Evolutionary conservation across 345 rosid genomes (phyloP), one percentile per base, ranked within the genome.

Genomic region (Hevea brasiliensis): DNA sequence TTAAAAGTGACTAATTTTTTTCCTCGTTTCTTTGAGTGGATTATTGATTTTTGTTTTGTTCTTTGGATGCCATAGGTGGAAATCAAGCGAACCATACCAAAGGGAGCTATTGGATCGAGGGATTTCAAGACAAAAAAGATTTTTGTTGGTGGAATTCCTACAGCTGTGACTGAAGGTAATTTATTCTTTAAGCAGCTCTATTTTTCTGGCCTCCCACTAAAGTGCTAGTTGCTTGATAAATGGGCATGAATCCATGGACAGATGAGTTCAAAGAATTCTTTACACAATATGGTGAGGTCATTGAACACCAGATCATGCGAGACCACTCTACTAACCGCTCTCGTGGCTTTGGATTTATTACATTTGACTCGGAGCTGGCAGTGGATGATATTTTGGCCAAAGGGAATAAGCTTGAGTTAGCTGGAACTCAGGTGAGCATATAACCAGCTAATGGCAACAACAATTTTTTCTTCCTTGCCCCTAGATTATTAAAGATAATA

Each of bases 121-220:
- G 97, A 88, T 80, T 81, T 95, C 50, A 91, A 87, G 77, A 92
- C 98, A 0, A 95, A 87, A 85, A 92, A 92, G 86, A 92, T 92
- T 72, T 92, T 92, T 82, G 89, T 94, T 57, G 98, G 98, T 71
- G 98, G 98, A 61, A 92, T 92, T 51, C 98, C 98, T 48, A 75
- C 94, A 0, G 42, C 86, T 27, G 85, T 90, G 54, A 87, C 93
- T 3, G 97, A 89, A 84, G 98, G 96, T 92, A 82, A 68, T 64
- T 47, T 12, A 20, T 15, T 27, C 64, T 59, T 26, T 50, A 61
- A 40, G 47, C 26, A 35, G 65, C 35, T 56, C 26, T 21, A 23
- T 37, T 32, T 67, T 63, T 14, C 23, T 51, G 26, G 21, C 44
- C 26, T 58, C 40, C 9, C 48, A 29, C 55, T 37, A 11, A 29